These are phyloP conservation scores for Rhizophagus prolifer DNA, from an alignment of 192 early-diverging fungal genomes.

Conservation along the genomic window DNA sequence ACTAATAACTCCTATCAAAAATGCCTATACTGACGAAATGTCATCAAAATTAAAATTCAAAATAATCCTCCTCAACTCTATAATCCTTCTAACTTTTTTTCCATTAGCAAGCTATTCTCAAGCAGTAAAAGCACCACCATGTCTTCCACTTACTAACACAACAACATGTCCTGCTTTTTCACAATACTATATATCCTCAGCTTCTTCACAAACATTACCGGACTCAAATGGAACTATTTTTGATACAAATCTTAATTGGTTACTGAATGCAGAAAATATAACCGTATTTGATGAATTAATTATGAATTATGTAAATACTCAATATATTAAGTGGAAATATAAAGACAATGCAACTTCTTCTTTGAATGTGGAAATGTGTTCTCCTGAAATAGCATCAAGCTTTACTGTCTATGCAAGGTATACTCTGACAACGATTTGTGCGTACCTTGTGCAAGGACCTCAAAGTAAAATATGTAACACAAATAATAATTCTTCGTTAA, in stretches of 20 bases:
- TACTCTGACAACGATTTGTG: constrained; percentile 13
- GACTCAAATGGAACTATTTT: neutral
- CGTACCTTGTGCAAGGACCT: constrained; percentile 7
- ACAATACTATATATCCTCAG: constrained; percentile 3
- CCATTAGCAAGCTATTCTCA: neutral
- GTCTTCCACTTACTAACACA: constrained; percentile 5
- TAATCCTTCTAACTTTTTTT: neutral
- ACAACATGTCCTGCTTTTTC: neutral
- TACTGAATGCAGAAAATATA: neutral
- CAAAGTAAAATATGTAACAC: neutral
- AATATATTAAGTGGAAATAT: constrained; percentile 4
- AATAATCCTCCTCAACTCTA: neutral
- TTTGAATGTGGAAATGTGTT: neutral
- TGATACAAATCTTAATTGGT: neutral
- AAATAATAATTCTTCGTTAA: neutral
- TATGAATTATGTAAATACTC: constrained; percentile 14
- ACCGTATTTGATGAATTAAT: constrained; percentile 6
- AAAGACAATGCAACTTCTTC: neutral
- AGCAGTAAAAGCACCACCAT: constrained; percentile 2
- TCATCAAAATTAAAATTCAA: neutral
- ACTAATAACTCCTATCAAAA: neutral
- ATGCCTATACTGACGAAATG: neutral
- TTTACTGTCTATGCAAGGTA: neutral
- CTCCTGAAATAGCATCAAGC: neutral
- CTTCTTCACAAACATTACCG: neutral